Evolutionary conservation across 2,329 filamentous ascomycete species (phyloP).

Genomic region (Diaporthe longicolla): DNA sequence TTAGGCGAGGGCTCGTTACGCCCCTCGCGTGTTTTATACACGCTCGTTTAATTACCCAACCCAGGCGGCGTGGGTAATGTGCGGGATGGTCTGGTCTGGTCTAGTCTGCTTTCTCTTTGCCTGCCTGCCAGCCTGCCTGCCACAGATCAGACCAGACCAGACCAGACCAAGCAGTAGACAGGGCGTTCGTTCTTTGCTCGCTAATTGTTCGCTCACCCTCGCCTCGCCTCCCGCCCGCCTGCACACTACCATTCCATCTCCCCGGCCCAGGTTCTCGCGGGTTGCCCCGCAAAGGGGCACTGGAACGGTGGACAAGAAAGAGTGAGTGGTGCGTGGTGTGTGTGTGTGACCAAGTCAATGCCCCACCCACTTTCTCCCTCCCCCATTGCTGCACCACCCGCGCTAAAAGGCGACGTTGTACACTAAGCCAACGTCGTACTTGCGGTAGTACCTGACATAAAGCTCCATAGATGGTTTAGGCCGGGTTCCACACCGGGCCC

Average conservation of each 20-base stretch:
- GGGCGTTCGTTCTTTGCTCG: neutral
- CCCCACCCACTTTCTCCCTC: neutral
- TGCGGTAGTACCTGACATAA: slow-evolving; percentile 25
- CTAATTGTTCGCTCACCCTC: too few relatives aligned
- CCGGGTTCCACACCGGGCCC: neutral
- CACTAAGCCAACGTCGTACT: neutral
- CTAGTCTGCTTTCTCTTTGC: neutral
- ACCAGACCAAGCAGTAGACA: too few relatives aligned
- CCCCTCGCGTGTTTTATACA: slow-evolving; percentile 16
- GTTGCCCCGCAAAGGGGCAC: slow-evolving; percentile 15
- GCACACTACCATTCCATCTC: neutral
- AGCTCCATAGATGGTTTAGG: neutral
- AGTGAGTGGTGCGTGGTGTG: too few relatives aligned
- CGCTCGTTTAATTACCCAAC: slow-evolving; percentile 6
- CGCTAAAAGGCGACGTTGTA: neutral
- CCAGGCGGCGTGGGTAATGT: neutral
- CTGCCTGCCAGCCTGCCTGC: neutral
- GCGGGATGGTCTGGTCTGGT: neutral
- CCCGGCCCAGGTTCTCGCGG: neutral
- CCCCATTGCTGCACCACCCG: neutral
- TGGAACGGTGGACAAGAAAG: too few relatives aligned
- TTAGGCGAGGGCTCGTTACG: slow-evolving; percentile 13
- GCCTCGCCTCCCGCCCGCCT: neutral
- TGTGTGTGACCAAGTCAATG: too few relatives aligned
- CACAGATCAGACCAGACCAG: too few relatives aligned